phyloP scores from a whole-genome alignment of 495 filamentous ascomycete species.

The Annulohypoxylon bovei region DNA sequence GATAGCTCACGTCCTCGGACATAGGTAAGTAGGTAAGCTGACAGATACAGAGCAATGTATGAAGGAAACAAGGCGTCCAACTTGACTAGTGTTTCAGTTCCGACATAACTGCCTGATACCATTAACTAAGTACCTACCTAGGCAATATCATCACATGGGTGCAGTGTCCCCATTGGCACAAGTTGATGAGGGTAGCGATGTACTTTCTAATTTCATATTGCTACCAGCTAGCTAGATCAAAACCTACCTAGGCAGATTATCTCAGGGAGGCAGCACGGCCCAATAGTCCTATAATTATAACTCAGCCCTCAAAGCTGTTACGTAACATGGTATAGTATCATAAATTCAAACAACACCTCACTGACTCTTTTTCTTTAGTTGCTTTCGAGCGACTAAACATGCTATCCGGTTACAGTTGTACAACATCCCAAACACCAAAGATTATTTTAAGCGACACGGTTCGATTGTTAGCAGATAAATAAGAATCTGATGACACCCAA shows the following conservation, averaged over 20 bases:
- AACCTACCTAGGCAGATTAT: neutral
- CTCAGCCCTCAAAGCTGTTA: neutral
- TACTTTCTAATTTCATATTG: neutral
- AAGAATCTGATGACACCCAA: neutral
- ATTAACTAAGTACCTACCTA: too few relatives aligned
- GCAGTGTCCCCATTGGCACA: neutral
- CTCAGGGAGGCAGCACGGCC: neutral
- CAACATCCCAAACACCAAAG: neutral
- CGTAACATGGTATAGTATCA: neutral
- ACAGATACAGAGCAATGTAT: neutral
- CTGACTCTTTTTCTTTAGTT: neutral
- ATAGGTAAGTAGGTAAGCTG: neutral
- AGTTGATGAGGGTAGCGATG: neutral
- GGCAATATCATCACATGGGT: neutral
- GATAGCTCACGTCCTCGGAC: neutral
- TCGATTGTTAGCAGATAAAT: neutral
- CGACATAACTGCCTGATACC: neutral
- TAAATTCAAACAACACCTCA: neutral
- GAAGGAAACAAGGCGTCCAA: neutral
- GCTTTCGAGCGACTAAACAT: neutral
- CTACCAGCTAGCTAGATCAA: neutral
- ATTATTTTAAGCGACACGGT: neutral
- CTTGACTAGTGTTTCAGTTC: neutral
- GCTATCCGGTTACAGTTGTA: neutral
- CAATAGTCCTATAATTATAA: neutral